Evolutionary conservation across 179 eudicot genomes (phyloP), one percentile per base, ranked within the genome.

Genomic region (Spinacia oleracea): DNA sequence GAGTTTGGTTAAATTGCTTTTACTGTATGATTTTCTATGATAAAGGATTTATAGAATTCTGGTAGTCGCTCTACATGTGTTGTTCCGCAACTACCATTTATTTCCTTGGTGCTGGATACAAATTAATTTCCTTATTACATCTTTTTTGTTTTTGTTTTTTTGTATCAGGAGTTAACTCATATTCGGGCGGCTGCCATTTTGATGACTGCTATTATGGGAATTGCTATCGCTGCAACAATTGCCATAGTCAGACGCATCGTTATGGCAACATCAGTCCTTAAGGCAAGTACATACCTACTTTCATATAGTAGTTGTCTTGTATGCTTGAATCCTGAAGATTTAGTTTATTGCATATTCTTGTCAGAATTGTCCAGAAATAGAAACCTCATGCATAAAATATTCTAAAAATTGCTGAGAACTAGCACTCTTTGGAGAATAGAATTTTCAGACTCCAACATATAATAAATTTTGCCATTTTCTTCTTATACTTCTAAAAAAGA

Each of bases 201-300:
- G 83, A 96, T 96, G 98, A 93, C 98, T 1, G 86, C 71, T 66
- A 75, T 93, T 73, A 93, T 92, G 97, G 88, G 86, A 46, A 79
- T 92, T 62, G 84, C 98, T 27, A 50, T 96, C 77, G 89, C 93
- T 64, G 90, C 97, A 58, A 91, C 99, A 75, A 88, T 96, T 66
- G 98, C 99, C 59, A 90, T 96, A 70, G 88, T 92, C 68, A 87
- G 99, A 65, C 97, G 99, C 76, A 93, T 96, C 69, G 90, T 96
- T 72, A 93, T 93, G 97, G 99, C 99, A 74, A 90, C 98, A 70
- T 90, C 98, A 48, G 99, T 96, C 76, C 92, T 96, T 50, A 96
- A 96, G 99, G 99, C 85, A 85, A 87, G 87, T 84, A 15, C 43
- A 8, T n/a, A 42, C 38, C 6, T 58, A 8, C 34, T 67, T 59